Evolutionary conservation across 768 basidiomycete genomes (phyloP).

Genomic region (Suillus alpinus): DNA sequence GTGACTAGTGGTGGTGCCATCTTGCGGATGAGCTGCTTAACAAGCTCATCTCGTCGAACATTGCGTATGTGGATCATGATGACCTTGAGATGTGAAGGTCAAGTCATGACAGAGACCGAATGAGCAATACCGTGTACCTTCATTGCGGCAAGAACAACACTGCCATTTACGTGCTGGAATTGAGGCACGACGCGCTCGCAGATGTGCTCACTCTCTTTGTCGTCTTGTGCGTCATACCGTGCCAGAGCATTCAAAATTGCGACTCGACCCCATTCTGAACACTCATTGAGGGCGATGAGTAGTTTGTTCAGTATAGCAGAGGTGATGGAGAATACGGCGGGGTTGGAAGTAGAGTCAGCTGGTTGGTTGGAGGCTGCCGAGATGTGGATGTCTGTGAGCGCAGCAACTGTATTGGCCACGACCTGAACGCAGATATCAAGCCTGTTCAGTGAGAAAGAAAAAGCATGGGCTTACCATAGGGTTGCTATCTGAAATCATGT

Average conservation of each 20-base stretch:
- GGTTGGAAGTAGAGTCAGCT: constrained; percentile 52
- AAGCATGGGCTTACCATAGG: constrained; percentile 73
- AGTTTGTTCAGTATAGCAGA: constrained; percentile 80
- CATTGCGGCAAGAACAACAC: constrained; percentile 94
- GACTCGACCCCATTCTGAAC: constrained; percentile 98
- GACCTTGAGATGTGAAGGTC: constrained; percentile 48
- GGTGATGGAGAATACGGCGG: constrained; percentile 82
- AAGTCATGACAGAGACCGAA: background rate
- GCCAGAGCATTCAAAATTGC: constrained; percentile 86
- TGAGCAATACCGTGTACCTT: constrained; percentile 51
- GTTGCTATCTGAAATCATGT: constrained; percentile 94
- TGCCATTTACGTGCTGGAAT: constrained; percentile 95
- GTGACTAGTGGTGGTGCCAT: constrained; percentile 98
- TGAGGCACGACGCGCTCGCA: constrained; percentile 98
- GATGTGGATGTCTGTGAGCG: constrained; percentile 87
- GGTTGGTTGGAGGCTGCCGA: constrained; percentile 54
- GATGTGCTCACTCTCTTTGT: constrained; percentile 96
- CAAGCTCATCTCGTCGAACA: constrained; percentile 78
- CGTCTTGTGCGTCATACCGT: constrained; percentile 79
- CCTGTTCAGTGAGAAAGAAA: background rate
- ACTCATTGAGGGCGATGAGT: constrained; percentile 93
- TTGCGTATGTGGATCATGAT: constrained; percentile 96
- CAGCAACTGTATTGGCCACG: constrained; percentile 94
- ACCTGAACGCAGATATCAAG: constrained; percentile 52
- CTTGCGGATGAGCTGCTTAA: constrained; percentile 84